Base-by-base conservation (phyloP, 2,329 filamentous ascomycete genomes). In the Monilinia aucupariae region DNA sequence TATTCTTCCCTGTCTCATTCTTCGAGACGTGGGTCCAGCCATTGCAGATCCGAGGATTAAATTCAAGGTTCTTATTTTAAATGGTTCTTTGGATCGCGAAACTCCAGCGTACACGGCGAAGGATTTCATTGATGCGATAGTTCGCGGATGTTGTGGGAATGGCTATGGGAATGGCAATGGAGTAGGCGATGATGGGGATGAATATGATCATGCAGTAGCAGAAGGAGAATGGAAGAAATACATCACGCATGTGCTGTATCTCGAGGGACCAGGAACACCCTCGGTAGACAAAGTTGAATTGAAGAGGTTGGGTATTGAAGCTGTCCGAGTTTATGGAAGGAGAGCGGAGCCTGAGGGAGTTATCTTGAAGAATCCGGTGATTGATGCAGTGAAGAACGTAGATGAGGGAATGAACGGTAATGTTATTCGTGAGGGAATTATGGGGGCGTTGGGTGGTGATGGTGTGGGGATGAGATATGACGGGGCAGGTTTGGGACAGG, bases 81-180 rank as follows among this genome's bases (percentile, higher is more conserved):
- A 97, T 71, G 90, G 90, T 27, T 89, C 83, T 0, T 79, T 89
- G 0, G 93, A 97, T 72, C 86, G 93, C 12, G 93, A 97, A 78
- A 96, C 92, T 0, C 91, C 80, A 0, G 85, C 88, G 0, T 92
- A 91, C 71, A 84, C 85, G 0, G 93, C 90, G 0, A 77, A 85
- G 0, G 92, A 96, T 70, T 97, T 97, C 72, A 84, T 97, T 0
- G 84, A 82, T 13, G 90, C 93, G 0, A 88, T 97, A 53, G 85
- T 85, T 0, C 82, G 85, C 27, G 92, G 92, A 0, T 89, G 88
- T 45, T 53, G 51, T 63, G 66, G 34, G 63, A 60, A 10, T 52
- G 51, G 17, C 25, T 73, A 78, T 0, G 39, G 25, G 20, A 52
- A 49, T 25, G 54, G 47, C 10, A 61, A 65, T 0, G 72, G 74